A percentile compares a stretch with the other conserved stretches of the same genome.
These are phyloP conservation scores for Cadophora luteo-olivacea DNA, from an alignment of 2,329 filamentous ascomycete genomes.

Conservation along the genomic window DNA sequence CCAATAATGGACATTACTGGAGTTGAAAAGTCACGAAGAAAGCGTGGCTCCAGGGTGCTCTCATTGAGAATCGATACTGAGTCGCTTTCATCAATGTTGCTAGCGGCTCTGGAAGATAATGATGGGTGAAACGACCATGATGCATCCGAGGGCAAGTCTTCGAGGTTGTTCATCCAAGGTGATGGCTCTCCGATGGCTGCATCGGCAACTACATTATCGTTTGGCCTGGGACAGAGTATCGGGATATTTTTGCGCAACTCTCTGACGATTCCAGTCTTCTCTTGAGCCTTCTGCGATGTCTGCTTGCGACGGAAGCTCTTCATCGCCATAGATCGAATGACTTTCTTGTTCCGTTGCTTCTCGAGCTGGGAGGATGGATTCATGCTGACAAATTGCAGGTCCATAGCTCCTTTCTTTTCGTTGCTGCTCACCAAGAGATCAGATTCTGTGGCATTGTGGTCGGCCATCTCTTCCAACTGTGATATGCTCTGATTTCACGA, in stretches of 20 bases:
- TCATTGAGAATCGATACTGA: background rate
- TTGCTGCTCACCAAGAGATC: background rate
- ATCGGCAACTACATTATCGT: background rate
- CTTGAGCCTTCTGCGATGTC: constrained; percentile 4
- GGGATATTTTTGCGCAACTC: too few relatives aligned
- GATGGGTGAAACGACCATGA: background rate
- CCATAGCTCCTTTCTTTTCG: background rate
- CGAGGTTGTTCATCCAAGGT: background rate
- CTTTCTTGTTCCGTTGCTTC: constrained; percentile 23
- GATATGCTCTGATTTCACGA: background rate
- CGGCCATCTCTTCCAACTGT: background rate
- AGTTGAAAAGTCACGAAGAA: background rate
- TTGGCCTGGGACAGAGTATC: background rate
- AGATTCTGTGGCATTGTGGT: background rate
- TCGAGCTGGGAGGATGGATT: constrained; percentile 16
- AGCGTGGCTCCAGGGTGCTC: background rate
- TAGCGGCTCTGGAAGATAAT: background rate
- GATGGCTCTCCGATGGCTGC: background rate
- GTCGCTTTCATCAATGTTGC: background rate
- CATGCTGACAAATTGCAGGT: constrained; percentile 24
- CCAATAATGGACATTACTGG: background rate
- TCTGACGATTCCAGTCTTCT: background rate
- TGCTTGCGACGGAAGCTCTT: constrained; percentile 25
- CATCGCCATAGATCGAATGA: constrained; percentile 25
- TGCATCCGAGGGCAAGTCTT: background rate